phyloP scores from a whole-genome alignment of 192 early-diverging fungal species.

The Coemansia sp. region DNA sequence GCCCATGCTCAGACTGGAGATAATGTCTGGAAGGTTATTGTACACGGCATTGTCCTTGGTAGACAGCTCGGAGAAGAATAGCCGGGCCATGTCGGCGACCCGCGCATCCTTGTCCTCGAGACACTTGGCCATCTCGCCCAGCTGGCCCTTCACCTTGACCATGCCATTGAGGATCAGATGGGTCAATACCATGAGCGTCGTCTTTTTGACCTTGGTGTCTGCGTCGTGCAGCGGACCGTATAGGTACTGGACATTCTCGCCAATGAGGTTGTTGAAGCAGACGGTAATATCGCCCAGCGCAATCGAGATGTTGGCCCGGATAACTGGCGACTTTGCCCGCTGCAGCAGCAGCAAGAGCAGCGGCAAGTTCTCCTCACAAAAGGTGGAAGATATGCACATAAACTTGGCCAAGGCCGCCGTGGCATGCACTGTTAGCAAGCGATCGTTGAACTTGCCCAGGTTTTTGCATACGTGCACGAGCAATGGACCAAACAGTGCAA shows the following conservation, averaged over 20 bases:
- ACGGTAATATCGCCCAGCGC: conserved; percentile 98
- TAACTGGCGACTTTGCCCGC: conserved; percentile 78
- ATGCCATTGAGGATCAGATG: conserved; percentile 98
- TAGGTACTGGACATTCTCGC: conserved; percentile 93
- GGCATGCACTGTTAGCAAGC: conserved; percentile 85
- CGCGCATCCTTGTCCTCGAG: conserved; percentile 85
- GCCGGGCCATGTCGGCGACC: conserved; percentile 88
- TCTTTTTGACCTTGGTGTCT: conserved; percentile 87
- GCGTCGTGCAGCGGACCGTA: conserved; percentile 89
- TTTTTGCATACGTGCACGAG: conserved; percentile 80
- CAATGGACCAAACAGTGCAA: conserved; percentile 81
- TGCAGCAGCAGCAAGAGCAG: conserved; percentile 89
- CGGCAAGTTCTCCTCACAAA: conserved; percentile 91
- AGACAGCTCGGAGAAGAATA: conserved; percentile 96
- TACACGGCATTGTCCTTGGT: conserved; percentile 98
- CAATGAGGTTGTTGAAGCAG: conserved; percentile 96
- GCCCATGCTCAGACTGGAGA: conserved; percentile 82
- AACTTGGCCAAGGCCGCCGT: conserved; percentile 90
- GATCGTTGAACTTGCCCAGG: conserved; percentile 80
- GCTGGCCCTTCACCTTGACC: conserved; percentile 99
- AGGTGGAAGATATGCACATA: conserved; percentile 95
- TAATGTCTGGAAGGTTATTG: conserved; percentile 99
- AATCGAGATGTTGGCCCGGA: conserved; percentile 94
- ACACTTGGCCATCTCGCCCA: conserved; percentile 98
- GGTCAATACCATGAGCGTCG: conserved; percentile 97